phyloP scores from a whole-genome alignment of 106 monocot species.

The Narthecium ossifragum region DNA sequence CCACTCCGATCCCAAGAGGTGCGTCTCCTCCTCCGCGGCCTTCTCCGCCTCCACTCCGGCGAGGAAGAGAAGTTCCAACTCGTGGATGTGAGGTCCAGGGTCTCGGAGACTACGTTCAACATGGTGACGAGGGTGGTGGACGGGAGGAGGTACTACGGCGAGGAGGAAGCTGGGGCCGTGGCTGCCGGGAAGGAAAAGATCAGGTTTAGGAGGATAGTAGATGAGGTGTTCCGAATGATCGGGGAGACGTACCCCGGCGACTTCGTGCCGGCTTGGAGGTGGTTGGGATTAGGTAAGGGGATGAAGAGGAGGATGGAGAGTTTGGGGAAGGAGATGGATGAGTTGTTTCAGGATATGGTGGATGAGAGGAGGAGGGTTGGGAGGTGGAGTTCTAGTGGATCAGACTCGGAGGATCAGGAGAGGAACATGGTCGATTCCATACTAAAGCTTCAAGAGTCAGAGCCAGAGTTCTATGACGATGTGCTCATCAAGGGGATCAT shows the following conservation, averaged over 20 bases:
- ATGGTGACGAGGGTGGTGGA: not conserved
- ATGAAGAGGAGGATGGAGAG: not conserved
- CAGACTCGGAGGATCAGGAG: not conserved
- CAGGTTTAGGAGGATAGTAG: not conserved
- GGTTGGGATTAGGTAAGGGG: not conserved
- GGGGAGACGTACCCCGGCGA: not conserved
- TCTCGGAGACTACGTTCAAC: not conserved
- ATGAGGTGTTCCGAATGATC: not conserved
- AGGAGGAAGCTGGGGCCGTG: not conserved
- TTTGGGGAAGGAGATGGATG: not conserved
- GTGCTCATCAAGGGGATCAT: not conserved
- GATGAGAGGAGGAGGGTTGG: not conserved
- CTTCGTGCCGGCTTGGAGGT: not conserved
- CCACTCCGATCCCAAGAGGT: not conserved
- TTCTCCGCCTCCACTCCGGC: not conserved
- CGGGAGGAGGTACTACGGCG: not conserved
- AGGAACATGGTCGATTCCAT: not conserved
- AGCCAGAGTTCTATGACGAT: not conserved
- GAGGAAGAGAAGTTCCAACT: not conserved
- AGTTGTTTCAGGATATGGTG: not conserved
- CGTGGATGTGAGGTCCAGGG: not conserved
- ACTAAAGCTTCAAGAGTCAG: not conserved
- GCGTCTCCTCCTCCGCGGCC: not conserved
- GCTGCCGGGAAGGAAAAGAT: not conserved
- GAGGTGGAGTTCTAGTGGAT: not conserved